phyloP scores from a whole-genome alignment of 1,284 basidiomycete genomes.

The Naganishia sp. region DNA sequence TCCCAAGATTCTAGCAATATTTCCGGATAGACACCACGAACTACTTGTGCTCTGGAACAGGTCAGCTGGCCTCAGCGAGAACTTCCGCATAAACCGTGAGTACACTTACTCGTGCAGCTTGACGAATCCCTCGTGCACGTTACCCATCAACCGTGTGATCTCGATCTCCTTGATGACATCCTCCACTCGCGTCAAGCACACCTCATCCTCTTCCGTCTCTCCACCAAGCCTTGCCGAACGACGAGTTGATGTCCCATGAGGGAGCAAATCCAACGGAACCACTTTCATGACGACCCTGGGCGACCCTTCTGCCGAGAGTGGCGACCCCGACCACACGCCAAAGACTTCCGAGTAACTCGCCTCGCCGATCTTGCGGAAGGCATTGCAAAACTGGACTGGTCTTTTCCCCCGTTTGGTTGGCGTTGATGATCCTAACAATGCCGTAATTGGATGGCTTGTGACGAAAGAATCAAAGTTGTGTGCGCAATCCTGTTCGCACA shows the following conservation, averaged over 20 bases:
- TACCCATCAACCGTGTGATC: constrained; percentile 75
- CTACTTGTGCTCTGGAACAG: constrained; percentile 67
- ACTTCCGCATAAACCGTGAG: not conserved
- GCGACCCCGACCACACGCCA: constrained; percentile 59
- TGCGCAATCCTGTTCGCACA: constrained; percentile 12
- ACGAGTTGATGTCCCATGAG: not conserved
- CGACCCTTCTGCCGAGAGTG: constrained; percentile 38
- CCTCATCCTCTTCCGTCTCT: constrained; percentile 35
- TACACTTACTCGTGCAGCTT: constrained; percentile 64
- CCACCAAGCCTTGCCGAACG: not conserved
- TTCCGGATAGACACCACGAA: constrained; percentile 79
- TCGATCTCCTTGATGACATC: constrained; percentile 86
- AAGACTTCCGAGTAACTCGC: constrained; percentile 98
- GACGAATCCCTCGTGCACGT: constrained; percentile 72
- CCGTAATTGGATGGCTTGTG: constrained; percentile 1
- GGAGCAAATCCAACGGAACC: constrained; percentile 61
- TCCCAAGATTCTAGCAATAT: constrained; percentile 82
- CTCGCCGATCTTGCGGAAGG: constrained; percentile 82
- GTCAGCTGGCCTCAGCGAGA: constrained; percentile 5
- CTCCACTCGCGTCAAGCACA: constrained; percentile 66
- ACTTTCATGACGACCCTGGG: constrained; percentile 77
- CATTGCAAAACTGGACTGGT: not conserved
- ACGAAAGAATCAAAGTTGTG: constrained; percentile 17
- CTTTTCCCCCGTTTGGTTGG: constrained; percentile 3
- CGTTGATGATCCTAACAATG: not conserved